Evolutionary conservation across 1,139 yeast genomes (phyloP).

Genomic region (Suhomyces bolitotheri): DNA sequence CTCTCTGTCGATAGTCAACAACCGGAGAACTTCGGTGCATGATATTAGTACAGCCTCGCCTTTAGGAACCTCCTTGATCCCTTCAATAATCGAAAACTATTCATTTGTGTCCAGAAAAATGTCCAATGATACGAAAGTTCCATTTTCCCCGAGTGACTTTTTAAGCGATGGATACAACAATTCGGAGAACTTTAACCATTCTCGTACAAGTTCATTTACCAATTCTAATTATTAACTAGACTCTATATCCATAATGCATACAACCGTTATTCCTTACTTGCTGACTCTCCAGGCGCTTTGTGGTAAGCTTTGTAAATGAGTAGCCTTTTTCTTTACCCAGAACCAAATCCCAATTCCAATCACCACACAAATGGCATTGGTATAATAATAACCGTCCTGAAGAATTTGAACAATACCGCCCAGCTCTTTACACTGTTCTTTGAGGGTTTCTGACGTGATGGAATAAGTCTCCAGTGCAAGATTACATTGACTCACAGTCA

Average conservation of each 20-base stretch:
- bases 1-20: constrained; percentile 7
- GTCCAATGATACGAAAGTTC: constrained; percentile 37
- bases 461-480: constrained; percentile 5
- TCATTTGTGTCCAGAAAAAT: constrained; percentile 41
- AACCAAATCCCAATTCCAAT: constrained; percentile 69
- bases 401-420: constrained; percentile 59
- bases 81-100: constrained; percentile 44
- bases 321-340: constrained; percentile 65
- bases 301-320: constrained; percentile 62
- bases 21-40: too few species aligned
- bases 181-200: constrained; percentile 1
- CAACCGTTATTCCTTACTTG: too few species aligned
- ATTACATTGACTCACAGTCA: constrained; percentile 64
- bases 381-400: constrained; percentile 82
- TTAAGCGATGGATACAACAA: constrained; percentile 31
- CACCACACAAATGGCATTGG: constrained; percentile 68
- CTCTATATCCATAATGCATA: too few species aligned
- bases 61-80: constrained; percentile 39
- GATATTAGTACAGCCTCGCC: constrained; percentile 16
- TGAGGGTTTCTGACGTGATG: constrained; percentile 24
- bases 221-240: too few species aligned
- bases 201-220: too few species aligned
- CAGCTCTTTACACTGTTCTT: constrained; percentile 47
- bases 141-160: constrained; percentile 48
- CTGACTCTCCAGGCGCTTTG: constrained; percentile 67